These are phyloP conservation scores for Alternaria consortialis DNA, from an alignment of 2,329 filamentous ascomycete species.

Conservation along the genomic window DNA sequence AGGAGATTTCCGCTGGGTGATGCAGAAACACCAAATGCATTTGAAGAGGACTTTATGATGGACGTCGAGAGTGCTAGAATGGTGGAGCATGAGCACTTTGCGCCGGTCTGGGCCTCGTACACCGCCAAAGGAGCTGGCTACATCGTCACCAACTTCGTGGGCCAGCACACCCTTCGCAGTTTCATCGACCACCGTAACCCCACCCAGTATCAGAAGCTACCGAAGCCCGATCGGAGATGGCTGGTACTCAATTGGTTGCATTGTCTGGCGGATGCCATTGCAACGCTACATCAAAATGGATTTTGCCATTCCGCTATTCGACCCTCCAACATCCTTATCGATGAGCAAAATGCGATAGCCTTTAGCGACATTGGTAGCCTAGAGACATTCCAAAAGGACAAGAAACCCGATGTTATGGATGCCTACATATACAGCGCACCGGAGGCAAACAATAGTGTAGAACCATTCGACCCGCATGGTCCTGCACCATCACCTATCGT, in stretches of 20 bases:
- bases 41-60: constrained; percentile 63
- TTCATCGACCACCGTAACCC: constrained; percentile 71
- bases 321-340: constrained; percentile 74
- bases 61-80: constrained; percentile 68
- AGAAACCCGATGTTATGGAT: constrained; percentile 70
- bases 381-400: constrained; percentile 61
- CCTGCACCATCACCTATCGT: constrained; percentile 23
- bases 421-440: constrained; percentile 77
- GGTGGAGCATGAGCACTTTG: constrained; percentile 73
- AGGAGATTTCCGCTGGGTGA: constrained; percentile 64
- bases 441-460: constrained; percentile 58
- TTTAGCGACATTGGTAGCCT: constrained; percentile 67
- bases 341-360: constrained; percentile 71
- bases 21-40: constrained; percentile 39
- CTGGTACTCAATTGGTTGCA: constrained; percentile 78
- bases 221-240: constrained; percentile 67
- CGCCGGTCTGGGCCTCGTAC: constrained; percentile 77
- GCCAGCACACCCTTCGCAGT: constrained; percentile 72
- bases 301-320: constrained; percentile 74
- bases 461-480: constrained; percentile 23
- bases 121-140: constrained; percentile 70
- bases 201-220: constrained; percentile 67
- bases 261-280: constrained; percentile 73
- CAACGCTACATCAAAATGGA: constrained; percentile 71
- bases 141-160: constrained; percentile 71